A percentile compares a stretch with the other conserved stretches of the same genome.
Conservation (phyloP, 768 basidiomycete genomes). For the Amanita thiersii region DNA sequence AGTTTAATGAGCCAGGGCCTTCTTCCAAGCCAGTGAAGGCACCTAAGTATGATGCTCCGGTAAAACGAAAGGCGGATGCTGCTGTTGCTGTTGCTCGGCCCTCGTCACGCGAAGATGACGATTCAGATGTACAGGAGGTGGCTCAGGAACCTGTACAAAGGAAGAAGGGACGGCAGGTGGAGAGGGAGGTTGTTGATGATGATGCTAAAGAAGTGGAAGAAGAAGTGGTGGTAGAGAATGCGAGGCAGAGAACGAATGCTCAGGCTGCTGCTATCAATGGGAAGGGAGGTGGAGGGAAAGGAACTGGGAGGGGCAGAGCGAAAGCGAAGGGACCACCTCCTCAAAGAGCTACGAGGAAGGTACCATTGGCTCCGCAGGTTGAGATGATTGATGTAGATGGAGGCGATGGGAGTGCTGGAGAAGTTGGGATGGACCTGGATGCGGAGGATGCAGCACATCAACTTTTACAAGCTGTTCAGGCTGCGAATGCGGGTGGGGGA, state of each 20-base stretch:
- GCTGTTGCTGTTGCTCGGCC: constrained; percentile 3
- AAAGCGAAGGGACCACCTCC: constrained; percentile 22
- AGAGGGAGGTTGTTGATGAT: constrained; percentile 9
- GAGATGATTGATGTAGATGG: constrained; percentile 17
- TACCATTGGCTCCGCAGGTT: constrained; percentile 1
- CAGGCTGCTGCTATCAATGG: constrained; percentile 14
- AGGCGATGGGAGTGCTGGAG: constrained; percentile 14
- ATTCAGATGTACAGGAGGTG: constrained; percentile 10
- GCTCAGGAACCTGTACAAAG: constrained; percentile 5
- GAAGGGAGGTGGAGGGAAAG: no score
- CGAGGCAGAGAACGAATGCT: constrained; percentile 7
- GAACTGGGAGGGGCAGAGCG: constrained; percentile 23
- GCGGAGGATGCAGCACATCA: constrained; percentile 11
- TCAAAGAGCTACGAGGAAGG: constrained; percentile 9
- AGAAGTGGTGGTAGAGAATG: constrained; percentile 5
- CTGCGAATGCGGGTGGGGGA: constrained; percentile 9
- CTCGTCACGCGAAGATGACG: background rate
- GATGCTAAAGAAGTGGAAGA: constrained; percentile 12
- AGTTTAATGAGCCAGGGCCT: constrained; percentile 1
- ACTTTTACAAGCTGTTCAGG: constrained; percentile 10
- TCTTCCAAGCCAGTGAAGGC: constrained; percentile 5
- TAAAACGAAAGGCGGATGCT: background rate
- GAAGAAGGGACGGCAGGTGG: constrained; percentile 11
- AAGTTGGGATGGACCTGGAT: constrained; percentile 16
- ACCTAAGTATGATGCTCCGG: background rate